Base-by-base conservation (phyloP, 2,329 filamentous ascomycete species). In the Ambrosiella cleistominuta region DNA sequence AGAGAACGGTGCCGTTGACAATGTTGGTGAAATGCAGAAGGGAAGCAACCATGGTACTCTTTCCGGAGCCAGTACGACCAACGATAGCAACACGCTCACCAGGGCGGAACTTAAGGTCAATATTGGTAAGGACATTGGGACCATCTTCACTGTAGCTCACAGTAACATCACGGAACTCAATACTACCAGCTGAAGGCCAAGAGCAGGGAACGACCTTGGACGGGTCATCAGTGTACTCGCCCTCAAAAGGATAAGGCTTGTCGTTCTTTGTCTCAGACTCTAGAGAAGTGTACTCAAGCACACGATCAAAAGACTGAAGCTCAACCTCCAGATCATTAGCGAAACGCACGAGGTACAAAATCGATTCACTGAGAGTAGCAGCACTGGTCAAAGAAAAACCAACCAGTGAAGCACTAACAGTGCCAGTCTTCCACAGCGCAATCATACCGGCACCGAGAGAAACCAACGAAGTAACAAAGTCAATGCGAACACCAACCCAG, bases 11-110 rank as follows among this genome's bases (percentile, higher is more conserved):
- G 0, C 75, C 75, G 0, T 68, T 68, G 4, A 69, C 65, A 27
- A 72, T 68, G 54, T 71, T 65, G 8, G 71, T 71, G 60, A 74
- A 72, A 11, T 71, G 68, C 19, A 78, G 67, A 7, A 77, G 63
- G 5, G 74, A 75, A 3, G 77, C 65, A 1, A 75, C 69, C 7
- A 73, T 60, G 0, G 86, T 89, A 44, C 81, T 85, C 68, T 90
- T 90, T 1, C 86, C 86, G 2, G 82, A 86, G 0, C 83, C 80
- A 0, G 85, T 89, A 2, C 85, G 78, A 0, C 86, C 86, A 36
- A 87, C 82, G 38, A 90, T 74, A 0, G 85, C 86, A 0, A 83
- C 85, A 59, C 82, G 83, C 40, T 83, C 81, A 1, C 86, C 83
- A 0, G 81, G 82, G 2, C 68, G 65, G 52, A 74, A 70, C 7